Evolutionary conservation across 2,329 filamentous ascomycete species (phyloP).

Genomic region (Aspergillus novofumigatus): DNA sequence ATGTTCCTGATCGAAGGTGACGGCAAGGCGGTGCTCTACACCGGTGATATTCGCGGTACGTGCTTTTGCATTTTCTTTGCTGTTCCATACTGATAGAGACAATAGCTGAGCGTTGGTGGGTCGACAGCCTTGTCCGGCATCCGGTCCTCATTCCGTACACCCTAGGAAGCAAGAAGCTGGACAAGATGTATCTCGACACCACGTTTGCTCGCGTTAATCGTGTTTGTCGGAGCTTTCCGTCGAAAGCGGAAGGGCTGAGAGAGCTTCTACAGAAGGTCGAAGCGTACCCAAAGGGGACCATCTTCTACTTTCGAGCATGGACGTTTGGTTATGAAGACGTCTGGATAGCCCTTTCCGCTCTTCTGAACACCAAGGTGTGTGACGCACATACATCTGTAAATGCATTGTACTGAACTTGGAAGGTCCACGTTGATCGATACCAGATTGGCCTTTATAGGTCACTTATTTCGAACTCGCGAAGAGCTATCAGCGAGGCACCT

Average conservation of each 20-base stretch:
- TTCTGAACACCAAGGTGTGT: conserved; percentile 59
- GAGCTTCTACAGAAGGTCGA: conserved; percentile 68
- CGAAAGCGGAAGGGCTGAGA: conserved; percentile 68
- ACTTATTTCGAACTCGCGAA: conserved; percentile 46
- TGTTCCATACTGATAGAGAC: conserved; percentile 5
- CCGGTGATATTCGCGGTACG: conserved; percentile 71
- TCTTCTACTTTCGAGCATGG: conserved; percentile 85
- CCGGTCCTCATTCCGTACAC: conserved; percentile 73
- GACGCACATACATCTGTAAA: background rate
- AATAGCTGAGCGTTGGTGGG: conserved; percentile 73
- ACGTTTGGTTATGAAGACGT: conserved; percentile 93
- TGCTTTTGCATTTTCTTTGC: background rate
- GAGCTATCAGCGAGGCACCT: conserved; percentile 56
- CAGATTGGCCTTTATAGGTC: conserved; percentile 69
- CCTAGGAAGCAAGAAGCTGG: conserved; percentile 60
- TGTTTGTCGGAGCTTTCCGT: conserved; percentile 50
- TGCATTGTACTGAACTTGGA: background rate
- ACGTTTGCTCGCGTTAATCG: conserved; percentile 61
- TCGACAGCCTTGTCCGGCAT: conserved; percentile 66
- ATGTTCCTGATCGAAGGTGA: conserved; percentile 86
- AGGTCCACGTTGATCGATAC: conserved; percentile 81
- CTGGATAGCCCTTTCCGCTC: conserved; percentile 74
- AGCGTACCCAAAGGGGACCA: conserved; percentile 65
- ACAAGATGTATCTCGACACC: conserved; percentile 86
- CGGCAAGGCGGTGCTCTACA: conserved; percentile 74